These are phyloP conservation scores for Hydnum rufescens DNA, from an alignment of 768 basidiomycete genomes.

Conservation along the genomic window DNA sequence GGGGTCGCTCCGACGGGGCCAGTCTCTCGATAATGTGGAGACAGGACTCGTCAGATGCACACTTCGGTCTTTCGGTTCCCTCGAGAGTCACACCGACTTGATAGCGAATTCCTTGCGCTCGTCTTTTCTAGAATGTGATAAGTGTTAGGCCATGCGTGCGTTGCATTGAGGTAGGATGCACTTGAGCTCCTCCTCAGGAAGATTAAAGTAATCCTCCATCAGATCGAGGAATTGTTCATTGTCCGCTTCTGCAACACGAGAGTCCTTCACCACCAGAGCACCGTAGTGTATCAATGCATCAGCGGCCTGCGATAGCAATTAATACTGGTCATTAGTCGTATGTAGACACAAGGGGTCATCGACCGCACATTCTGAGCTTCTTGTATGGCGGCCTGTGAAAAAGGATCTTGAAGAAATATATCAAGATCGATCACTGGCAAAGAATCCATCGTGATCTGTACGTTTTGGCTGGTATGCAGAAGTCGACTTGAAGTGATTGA, in stretches of 20 bases:
- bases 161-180: not conserved
- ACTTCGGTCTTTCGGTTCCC: conserved; percentile 84
- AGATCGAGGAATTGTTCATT: conserved; percentile 73
- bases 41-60: conserved; percentile 68
- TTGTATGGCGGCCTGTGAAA: conserved; percentile 28
- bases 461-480: not conserved
- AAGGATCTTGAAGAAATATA: conserved; percentile 31
- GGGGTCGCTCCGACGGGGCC: conserved; percentile 58
- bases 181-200: conserved; percentile 38
- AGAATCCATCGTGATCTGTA: conserved; percentile 26
- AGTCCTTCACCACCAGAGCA: conserved; percentile 70
- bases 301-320: conserved; percentile 34
- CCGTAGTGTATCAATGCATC: conserved; percentile 68
- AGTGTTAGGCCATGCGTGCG: not conserved
- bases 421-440: conserved; percentile 66
- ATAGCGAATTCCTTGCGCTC: conserved; percentile 68
- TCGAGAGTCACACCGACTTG: conserved; percentile 93
- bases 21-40: conserved; percentile 56
- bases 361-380: conserved; percentile 44
- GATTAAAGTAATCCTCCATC: conserved; percentile 84
- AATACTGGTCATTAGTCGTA: not conserved
- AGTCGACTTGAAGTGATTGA: not conserved
- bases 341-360: not conserved
- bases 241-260: conserved; percentile 62
- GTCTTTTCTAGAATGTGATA: conserved; percentile 26